Conservation (phyloP, 1,139 yeast species). For the Candida albicans region DNA sequence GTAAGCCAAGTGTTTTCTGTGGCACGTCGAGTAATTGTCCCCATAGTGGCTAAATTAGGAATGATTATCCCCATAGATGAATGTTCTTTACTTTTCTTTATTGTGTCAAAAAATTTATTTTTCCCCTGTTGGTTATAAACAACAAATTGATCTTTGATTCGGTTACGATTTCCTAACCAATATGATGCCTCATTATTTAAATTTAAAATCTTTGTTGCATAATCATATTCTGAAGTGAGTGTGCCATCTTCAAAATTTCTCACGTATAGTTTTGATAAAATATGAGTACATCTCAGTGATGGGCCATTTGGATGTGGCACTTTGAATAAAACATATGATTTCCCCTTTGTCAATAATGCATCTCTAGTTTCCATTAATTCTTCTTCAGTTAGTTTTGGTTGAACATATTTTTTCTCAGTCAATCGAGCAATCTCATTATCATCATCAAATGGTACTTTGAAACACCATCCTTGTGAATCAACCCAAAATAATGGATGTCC, state of each 20-base stretch:
- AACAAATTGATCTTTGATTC: slow-evolving; percentile 84
- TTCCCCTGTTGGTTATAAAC: slow-evolving; percentile 45
- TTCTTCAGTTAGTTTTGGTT: slow-evolving; percentile 35
- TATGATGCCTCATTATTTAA: slow-evolving; percentile 82
- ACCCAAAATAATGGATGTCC: slow-evolving; percentile 81
- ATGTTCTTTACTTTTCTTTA: slow-evolving; percentile 23
- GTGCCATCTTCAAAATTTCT: slow-evolving; percentile 72
- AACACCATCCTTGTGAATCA: slow-evolving; percentile 84
- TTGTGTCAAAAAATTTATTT: slow-evolving; percentile 27
- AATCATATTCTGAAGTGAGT: slow-evolving; percentile 66
- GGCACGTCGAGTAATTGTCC: slow-evolving; percentile 93
- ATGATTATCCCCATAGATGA: slow-evolving; percentile 66
- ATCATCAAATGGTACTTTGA: slow-evolving; percentile 52
- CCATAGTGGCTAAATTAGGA: slow-evolving; percentile 89
- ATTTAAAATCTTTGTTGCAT: slow-evolving; percentile 75
- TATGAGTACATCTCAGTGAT: slow-evolving; percentile 66
- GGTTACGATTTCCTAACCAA: slow-evolving; percentile 88
- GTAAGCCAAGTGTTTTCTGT: slow-evolving; percentile 98
- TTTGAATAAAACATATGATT: slow-evolving; percentile 49
- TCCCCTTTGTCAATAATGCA: slow-evolving; percentile 25
- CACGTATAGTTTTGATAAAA: slow-evolving; percentile 75
- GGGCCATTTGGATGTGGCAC: slow-evolving; percentile 95
- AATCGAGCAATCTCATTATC: slow-evolving; percentile 38
- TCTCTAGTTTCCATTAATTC: slow-evolving; percentile 21
- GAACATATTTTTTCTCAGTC: slow-evolving; percentile 52